Evolutionary conservation across 345 rosid species (phyloP).

Genomic region (Gossypium stocksii): DNA sequence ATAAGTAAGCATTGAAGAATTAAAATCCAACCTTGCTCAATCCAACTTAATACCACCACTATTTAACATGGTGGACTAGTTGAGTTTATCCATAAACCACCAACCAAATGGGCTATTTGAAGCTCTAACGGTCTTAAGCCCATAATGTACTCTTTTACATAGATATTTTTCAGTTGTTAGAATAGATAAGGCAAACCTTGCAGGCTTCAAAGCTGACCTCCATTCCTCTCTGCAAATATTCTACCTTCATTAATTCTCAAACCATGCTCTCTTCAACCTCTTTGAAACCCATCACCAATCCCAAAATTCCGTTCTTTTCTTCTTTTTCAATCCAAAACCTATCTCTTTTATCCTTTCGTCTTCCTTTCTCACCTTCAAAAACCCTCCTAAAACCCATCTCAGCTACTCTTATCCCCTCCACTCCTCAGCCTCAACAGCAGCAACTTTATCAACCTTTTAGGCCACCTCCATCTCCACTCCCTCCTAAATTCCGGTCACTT

Average conservation of each 20-base stretch:
- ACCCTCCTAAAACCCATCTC: constrained; percentile 12
- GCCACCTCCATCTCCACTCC: constrained; percentile 86
- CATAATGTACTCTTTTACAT: neutral
- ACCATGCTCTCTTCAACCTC: constrained; percentile 4
- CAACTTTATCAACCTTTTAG: constrained; percentile 78
- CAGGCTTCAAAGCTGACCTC: neutral
- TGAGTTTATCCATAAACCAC: neutral
- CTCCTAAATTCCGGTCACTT: constrained; percentile 56
- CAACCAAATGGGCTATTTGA: neutral
- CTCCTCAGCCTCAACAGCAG: constrained; percentile 25
- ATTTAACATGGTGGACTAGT: neutral
- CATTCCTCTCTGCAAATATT: neutral
- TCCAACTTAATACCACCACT: too few species aligned
- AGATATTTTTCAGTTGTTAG: neutral
- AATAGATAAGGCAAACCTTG: neutral
- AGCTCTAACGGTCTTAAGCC: neutral
- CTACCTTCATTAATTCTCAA: neutral
- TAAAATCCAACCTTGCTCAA: too few species aligned
- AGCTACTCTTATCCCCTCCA: constrained; percentile 35
- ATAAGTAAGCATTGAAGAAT: too few species aligned
- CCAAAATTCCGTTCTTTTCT: neutral
- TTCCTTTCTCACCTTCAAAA: neutral
- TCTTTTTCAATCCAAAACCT: constrained; percentile 1
- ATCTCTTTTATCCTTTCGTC: constrained; percentile 3
- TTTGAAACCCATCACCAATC: neutral